Evolutionary conservation across 75 land plant genomes (phyloP), one percentile per base, ranked within the genome.

Genomic region (Pinus tabuliformis): DNA sequence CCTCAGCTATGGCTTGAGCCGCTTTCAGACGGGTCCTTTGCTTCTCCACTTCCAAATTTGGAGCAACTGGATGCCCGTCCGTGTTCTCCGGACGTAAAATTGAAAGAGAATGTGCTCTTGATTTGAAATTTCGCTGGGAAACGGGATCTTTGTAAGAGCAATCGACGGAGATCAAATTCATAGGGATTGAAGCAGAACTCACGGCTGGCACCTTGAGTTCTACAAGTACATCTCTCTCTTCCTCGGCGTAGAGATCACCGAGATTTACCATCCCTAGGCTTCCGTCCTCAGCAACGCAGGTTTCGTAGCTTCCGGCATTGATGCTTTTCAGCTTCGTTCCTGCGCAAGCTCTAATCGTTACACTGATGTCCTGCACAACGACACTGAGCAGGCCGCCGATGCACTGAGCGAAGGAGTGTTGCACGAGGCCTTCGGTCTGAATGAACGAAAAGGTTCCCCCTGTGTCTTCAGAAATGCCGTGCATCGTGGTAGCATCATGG

Each of bases 1-100:
- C 83, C 80, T 92, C 90, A 9, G 95, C 90, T 16, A 89, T 79
- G 7, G 98, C 91, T 7, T 92, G 83, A 6, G 90, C 88, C 16
- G 86, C 65, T n/a, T 81, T 54, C 42, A 90, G 83, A 42, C 80
- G 70, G 75, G 64, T 78, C 33, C 91, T 74, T 64, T 92, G 81
- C 78, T 77, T 30, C 33, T 33, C 33, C 33, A 33, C 33, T 33
- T 33, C 33, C 33, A 33, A 33, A 33, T 33, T 33, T 33, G 59
- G 81, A 83, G 24, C 33, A 1, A 79, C 33, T 33, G 33, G 33
- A 33, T 1, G 2, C 2, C 33, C 33, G 33, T 1, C 33, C 75
- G 45, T 45, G 37, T n/a, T 72, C 74, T 26, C 62, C 73, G 30
- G 85, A 0, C 33, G 33, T 1, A 33, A 33, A 33, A 33, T 33